phyloP scores from a whole-genome alignment of 2,329 filamentous ascomycete species.

The Drechslerella dactyloides region DNA sequence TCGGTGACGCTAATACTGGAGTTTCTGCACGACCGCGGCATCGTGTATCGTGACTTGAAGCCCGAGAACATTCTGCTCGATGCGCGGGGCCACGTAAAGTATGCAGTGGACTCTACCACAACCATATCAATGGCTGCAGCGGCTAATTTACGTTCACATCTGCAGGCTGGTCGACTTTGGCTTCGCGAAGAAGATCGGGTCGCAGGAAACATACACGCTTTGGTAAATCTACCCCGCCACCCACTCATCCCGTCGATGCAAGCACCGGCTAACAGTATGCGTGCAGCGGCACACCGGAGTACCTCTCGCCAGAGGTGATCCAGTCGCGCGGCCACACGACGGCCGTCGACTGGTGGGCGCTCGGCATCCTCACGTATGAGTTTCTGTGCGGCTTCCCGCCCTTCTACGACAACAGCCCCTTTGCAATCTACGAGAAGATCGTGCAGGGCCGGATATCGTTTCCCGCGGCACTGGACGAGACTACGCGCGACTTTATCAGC shows the following conservation, averaged over 20 bases:
- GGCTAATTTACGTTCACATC: background rate
- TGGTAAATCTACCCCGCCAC: slow-evolving; percentile 60
- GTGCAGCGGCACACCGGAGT: slow-evolving; percentile 73
- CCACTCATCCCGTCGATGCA: too few species aligned
- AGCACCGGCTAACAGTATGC: background rate
- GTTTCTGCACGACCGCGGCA: slow-evolving; percentile 76
- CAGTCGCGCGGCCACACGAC: slow-evolving; percentile 78
- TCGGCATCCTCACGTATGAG: slow-evolving; percentile 83
- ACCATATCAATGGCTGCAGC: background rate
- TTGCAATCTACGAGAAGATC: slow-evolving; percentile 86
- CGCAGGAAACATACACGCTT: slow-evolving; percentile 78
- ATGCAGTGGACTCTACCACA: background rate
- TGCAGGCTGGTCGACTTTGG: slow-evolving; percentile 80
- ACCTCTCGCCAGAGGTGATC: slow-evolving; percentile 83
- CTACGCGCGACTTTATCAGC: slow-evolving; percentile 76
- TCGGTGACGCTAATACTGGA: slow-evolving; percentile 83
- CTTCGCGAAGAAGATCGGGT: slow-evolving; percentile 78
- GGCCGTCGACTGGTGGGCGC: slow-evolving; percentile 86
- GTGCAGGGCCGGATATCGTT: slow-evolving; percentile 78
- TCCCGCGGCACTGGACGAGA: slow-evolving; percentile 67
- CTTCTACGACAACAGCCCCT: slow-evolving; percentile 85
- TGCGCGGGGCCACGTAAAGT: slow-evolving; percentile 71
- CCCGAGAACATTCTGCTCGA: slow-evolving; percentile 83
- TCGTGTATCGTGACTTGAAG: slow-evolving; percentile 82
- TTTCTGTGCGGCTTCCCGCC: slow-evolving; percentile 84